Evolutionary conservation across 257 asterid genomes (phyloP).

Genomic region (Gentiana straminea): DNA sequence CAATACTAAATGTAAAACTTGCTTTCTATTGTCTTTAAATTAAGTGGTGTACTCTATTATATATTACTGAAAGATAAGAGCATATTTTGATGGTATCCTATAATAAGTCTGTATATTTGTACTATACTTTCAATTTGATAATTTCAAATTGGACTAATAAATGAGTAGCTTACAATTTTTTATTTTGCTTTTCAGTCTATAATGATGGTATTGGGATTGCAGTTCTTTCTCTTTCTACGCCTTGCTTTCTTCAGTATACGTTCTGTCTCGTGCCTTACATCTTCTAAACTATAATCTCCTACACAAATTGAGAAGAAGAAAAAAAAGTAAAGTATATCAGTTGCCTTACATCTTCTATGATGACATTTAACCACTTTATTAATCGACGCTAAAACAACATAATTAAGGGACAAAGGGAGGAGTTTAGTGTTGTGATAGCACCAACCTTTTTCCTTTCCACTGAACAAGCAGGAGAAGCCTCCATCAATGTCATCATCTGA

Average conservation of each 20-base stretch:
- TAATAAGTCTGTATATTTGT: no score
- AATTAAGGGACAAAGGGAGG: no score
- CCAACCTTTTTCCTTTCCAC: slow-evolving; percentile 51
- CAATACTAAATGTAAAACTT: no score
- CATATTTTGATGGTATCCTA: no score
- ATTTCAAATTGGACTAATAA: background rate
- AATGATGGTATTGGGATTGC: slow-evolving; percentile 49
- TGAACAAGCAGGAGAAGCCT: slow-evolving; percentile 57
- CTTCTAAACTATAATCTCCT: slow-evolving; percentile 32
- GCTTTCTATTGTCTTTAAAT: no score
- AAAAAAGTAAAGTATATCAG: background rate
- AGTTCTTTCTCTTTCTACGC: slow-evolving; percentile 68
- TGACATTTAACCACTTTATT: no score
- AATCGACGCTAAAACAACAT: no score
- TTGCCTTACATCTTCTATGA: no score
- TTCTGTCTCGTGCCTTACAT: slow-evolving; percentile 48
- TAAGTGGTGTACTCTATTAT: no score
- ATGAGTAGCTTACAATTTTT: no score
- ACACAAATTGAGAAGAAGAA: slow-evolving; percentile 10
- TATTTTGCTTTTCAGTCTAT: slow-evolving; percentile 48
- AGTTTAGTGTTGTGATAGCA: background rate
- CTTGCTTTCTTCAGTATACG: slow-evolving; percentile 77
- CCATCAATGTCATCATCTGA: slow-evolving; percentile 70
- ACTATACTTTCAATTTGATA: no score
- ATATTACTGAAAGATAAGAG: no score